These are phyloP conservation scores for Sordaria brevicollis DNA, from an alignment of 495 filamentous ascomycete species.

Conservation along the genomic window DNA sequence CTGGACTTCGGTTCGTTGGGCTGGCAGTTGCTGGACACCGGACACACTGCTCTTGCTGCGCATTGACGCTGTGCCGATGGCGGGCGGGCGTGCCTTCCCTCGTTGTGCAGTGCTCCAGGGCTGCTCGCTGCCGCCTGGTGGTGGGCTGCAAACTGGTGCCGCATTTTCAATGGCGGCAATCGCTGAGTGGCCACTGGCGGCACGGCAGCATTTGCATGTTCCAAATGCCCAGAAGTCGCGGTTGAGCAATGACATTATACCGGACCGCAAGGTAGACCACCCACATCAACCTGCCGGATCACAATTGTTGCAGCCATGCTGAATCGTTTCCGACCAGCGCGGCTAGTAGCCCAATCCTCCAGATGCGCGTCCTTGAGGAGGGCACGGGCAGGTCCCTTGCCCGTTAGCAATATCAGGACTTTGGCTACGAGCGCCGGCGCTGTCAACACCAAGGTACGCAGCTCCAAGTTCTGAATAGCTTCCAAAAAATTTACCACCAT, in stretches of 20 bases:
- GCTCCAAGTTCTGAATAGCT: neutral
- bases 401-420: neutral
- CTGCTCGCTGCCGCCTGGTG: neutral
- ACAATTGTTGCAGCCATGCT: slow-evolving; percentile 14
- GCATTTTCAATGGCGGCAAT: neutral
- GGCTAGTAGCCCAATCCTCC: slow-evolving; percentile 9
- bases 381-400: neutral
- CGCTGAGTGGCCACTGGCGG: neutral
- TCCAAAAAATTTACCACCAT: neutral
- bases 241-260: neutral
- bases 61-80: neutral
- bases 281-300: neutral
- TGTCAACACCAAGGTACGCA: neutral
- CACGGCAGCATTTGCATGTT: neutral
- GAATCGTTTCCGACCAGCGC: slow-evolving; percentile 15
- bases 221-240: neutral
- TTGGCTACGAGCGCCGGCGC: neutral
- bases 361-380: neutral
- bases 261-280: neutral
- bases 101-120: neutral
- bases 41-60: too few species aligned
- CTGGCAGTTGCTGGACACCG: neutral
- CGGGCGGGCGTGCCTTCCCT: neutral
- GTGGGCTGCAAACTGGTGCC: neutral
- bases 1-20: neutral